Evolutionary conservation across 768 basidiomycete species (phyloP), one percentile per base, ranked within the genome.

Genomic region (Leccinellum albellum): DNA sequence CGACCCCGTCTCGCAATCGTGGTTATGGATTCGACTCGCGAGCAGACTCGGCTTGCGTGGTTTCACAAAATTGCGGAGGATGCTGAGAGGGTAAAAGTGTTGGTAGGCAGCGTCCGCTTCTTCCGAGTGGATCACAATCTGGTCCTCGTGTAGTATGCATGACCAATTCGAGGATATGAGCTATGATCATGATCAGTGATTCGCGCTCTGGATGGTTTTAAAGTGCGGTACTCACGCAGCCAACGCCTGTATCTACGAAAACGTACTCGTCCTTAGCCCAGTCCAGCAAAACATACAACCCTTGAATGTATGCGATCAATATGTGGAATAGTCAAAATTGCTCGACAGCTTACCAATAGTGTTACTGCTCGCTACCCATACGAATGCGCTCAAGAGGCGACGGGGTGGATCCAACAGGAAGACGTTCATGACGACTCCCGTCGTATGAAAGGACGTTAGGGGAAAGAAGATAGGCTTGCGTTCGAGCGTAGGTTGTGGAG

Each of bases 101-200:
- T 89, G 87, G 55, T 73, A 82, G 0, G 86, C 87, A 4, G 77
- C 77, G 8, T 84, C 82, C 52, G 79, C 79, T 68, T 87, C 86
- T 71, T 89, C 88, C 35, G 82, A 86, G 63, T 89, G 88, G 35
- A 89, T 86, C 33, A 88, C 86, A 56, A 89, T 86, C 59, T 86
- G 80, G 50, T 75, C 73, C 60, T 88, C 79, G 64, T 80, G 82
- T 10, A 88, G 70, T 48, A 88, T 88, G 63, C 87, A 89, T 23
- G 86, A 88, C 88, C 88, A 89, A 56, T 88, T 89, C 10, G 87
- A 85, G 20, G 85, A 86, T 66, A 78, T 75, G 13, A 81, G 77
- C 87, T 88, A 58, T 54, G 51, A 10, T 35, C 8, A 6, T 12
- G 45, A 51, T 59, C 54, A 52, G 60, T 55, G 33, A 32, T 20